phyloP scores from a whole-genome alignment of 2,329 filamentous ascomycete species.

The Westerdykella ornata region DNA sequence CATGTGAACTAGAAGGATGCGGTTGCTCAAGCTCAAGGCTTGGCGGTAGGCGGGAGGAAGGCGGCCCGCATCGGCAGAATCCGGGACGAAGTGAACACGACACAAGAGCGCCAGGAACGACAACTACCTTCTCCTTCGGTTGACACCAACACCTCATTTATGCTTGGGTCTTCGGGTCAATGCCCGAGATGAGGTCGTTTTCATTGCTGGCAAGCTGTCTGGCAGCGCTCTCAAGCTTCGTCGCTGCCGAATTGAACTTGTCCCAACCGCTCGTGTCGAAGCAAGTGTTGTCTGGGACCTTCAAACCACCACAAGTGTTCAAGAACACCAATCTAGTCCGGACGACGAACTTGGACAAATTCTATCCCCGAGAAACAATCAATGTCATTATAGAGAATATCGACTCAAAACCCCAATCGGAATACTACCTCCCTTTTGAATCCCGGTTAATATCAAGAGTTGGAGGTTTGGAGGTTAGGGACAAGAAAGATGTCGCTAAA shows the following conservation, averaged over 20 bases:
- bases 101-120: constrained; percentile 24
- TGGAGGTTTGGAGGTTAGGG: constrained; percentile 83
- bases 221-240: constrained; percentile 56
- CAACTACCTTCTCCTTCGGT: constrained; percentile 11
- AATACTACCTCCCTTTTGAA: constrained; percentile 89
- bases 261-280: constrained; percentile 51
- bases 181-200: constrained; percentile 38
- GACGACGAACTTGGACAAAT: constrained; percentile 87
- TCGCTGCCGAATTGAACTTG: constrained; percentile 52
- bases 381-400: constrained; percentile 93
- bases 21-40: constrained; percentile 13
- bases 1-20: constrained; percentile 6
- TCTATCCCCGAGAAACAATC: constrained; percentile 80
- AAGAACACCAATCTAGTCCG: constrained; percentile 90
- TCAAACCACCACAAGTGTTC: constrained; percentile 84
- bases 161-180: constrained; percentile 27
- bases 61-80: constrained; percentile 14
- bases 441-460: constrained; percentile 66
- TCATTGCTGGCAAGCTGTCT: constrained; percentile 37
- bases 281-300: constrained; percentile 48
- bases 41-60: constrained; percentile 19
- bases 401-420: constrained; percentile 67
- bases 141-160: constrained; percentile 18
- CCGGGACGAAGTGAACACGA: constrained; percentile 32
- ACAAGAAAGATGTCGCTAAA: constrained; percentile 71